A percentile compares a stretch with the other conserved stretches of the same genome.
Evolutionary conservation across 2,329 filamentous ascomycete species (phyloP).

Genomic region (Scopulariopsis brevicaulis): DNA sequence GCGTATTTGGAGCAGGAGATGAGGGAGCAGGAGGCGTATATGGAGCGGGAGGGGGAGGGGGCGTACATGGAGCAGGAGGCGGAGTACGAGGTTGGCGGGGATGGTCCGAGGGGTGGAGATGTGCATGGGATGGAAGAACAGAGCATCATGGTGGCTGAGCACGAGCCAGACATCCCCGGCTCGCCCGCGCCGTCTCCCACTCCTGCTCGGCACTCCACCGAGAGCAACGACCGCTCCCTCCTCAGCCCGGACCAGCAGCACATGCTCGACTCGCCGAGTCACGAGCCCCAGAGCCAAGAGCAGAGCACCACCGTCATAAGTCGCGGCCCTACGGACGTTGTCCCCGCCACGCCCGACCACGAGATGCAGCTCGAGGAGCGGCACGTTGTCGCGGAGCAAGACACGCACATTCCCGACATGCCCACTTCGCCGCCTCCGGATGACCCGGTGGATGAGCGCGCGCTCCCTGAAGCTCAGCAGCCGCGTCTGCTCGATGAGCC

Average conservation of each 20-base stretch:
- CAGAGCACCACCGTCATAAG: background rate
- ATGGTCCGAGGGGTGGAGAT: background rate
- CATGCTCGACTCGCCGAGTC: background rate
- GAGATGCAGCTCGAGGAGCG: slow-evolving; percentile 1
- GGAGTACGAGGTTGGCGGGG: slow-evolving; percentile 1
- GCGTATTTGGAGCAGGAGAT: slow-evolving; percentile 19
- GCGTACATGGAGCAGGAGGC: slow-evolving; percentile 1
- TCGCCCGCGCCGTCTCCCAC: background rate
- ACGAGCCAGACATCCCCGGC: background rate
- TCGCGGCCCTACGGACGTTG: background rate
- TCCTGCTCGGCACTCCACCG: background rate
- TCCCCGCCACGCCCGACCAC: background rate
- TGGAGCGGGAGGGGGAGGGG: slow-evolving; percentile 16
- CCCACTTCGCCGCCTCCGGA: background rate
- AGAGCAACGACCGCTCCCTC: background rate
- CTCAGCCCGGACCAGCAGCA: background rate
- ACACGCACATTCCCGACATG: background rate
- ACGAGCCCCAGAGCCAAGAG: background rate
- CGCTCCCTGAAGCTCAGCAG: background rate
- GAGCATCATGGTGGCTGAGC: background rate
- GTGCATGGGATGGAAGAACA: background rate
- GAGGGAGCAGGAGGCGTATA: slow-evolving; percentile 18
- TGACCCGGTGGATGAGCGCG: background rate
- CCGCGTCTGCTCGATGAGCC: background rate
- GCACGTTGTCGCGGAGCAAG: too few species aligned